Evolutionary conservation across 2,329 filamentous ascomycete genomes (phyloP).

Genomic region (Domatiomyces globalis): DNA sequence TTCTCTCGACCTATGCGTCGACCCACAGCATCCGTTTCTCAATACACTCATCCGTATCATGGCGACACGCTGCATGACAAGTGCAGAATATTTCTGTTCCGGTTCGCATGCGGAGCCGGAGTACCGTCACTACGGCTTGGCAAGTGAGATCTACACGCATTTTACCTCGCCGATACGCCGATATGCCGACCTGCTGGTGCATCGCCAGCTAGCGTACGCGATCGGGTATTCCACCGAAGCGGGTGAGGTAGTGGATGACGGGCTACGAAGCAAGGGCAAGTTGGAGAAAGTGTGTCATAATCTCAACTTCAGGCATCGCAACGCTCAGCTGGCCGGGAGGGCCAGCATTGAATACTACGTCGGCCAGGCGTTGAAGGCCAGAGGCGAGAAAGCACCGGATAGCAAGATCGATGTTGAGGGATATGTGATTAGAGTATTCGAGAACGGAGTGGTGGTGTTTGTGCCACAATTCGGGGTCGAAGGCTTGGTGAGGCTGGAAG

Average conservation of each 20-base stretch:
- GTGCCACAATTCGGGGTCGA: slow-evolving; percentile 94
- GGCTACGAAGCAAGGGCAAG: slow-evolving; percentile 64
- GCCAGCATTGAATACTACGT: slow-evolving; percentile 97
- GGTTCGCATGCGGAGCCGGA: slow-evolving; percentile 86
- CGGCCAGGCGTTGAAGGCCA: slow-evolving; percentile 78
- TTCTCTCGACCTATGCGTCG: slow-evolving; percentile 72
- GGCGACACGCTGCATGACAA: slow-evolving; percentile 98
- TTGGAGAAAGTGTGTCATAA: slow-evolving; percentile 94
- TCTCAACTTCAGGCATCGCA: slow-evolving; percentile 93
- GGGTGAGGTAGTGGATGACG: slow-evolving; percentile 57
- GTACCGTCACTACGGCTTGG: slow-evolving; percentile 93
- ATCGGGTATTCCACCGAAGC: slow-evolving; percentile 61
- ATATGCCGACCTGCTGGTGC: slow-evolving; percentile 90
- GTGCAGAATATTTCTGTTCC: slow-evolving; percentile 93
- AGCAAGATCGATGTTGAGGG: slow-evolving; percentile 62
- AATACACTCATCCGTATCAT: slow-evolving; percentile 96
- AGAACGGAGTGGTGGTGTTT: slow-evolving; percentile 92
- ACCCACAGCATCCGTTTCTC: slow-evolving; percentile 78
- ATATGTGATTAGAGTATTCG: slow-evolving; percentile 94
- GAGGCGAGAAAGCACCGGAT: slow-evolving; percentile 34
- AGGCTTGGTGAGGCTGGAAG: slow-evolving; percentile 70
- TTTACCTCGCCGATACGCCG: slow-evolving; percentile 95
- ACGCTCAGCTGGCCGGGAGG: slow-evolving; percentile 87
- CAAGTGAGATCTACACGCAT: slow-evolving; percentile 94
- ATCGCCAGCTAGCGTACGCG: slow-evolving; percentile 85